These are phyloP conservation scores for Ustilago cynodontis DNA, from an alignment of 1,284 basidiomycete genomes.

Conservation along the genomic window DNA sequence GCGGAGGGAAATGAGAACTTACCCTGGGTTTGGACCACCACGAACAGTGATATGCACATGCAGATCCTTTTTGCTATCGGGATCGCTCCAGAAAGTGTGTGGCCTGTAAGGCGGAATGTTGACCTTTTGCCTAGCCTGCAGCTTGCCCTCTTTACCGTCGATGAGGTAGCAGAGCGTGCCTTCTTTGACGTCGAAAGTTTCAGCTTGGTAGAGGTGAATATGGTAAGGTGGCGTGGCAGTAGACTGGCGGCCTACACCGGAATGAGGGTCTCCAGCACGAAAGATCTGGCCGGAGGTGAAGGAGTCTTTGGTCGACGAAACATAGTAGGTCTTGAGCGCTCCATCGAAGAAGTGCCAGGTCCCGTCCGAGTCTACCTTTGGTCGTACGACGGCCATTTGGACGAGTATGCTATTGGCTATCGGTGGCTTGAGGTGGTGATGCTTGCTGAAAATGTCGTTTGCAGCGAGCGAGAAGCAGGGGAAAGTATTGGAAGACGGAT, in stretches of 20 bases:
- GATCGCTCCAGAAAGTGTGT: constrained; percentile 70
- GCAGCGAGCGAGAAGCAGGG: background rate
- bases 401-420: background rate
- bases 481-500: background rate
- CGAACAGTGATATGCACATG: constrained; percentile 67
- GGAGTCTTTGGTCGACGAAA: constrained; percentile 21
- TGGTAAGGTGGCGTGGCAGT: constrained; percentile 69
- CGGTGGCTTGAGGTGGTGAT: background rate
- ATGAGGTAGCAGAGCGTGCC: constrained; percentile 68
- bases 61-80: constrained; percentile 56
- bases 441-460: background rate
- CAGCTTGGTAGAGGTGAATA: constrained; percentile 66
- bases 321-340: constrained; percentile 48
- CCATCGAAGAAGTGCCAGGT: constrained; percentile 57
- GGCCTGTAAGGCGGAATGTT: constrained; percentile 62
- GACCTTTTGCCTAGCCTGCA: constrained; percentile 63
- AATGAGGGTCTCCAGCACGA: constrained; percentile 60
- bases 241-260: constrained; percentile 57
- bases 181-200: constrained; percentile 64
- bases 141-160: constrained; percentile 64
- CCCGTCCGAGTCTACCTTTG: constrained; percentile 44
- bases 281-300: constrained; percentile 65
- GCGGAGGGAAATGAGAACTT: background rate
- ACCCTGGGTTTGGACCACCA: constrained; percentile 65
- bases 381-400: constrained; percentile 42